Base-by-base conservation (phyloP, 805 yeast species). In the Saccharomycopsis sp. region DNA sequence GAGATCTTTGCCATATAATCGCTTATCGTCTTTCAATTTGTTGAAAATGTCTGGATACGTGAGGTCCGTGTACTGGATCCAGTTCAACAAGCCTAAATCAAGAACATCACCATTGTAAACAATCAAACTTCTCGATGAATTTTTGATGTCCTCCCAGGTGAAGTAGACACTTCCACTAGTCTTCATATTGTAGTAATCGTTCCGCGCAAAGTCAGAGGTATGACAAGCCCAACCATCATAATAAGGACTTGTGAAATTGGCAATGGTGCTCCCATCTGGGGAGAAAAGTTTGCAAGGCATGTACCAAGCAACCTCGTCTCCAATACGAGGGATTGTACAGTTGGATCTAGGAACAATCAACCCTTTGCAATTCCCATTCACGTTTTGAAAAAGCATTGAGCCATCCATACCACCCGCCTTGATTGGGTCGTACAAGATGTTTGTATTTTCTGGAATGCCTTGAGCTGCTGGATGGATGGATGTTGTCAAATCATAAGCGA, bases 161-260 rank as follows among this genome's bases (percentile, higher is more conserved):
- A 79, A 92, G 58, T 72, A 87, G 4, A 89, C 80, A 48, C 82
- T 86, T 4, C 89, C 95, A 21, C 68, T 62, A 26, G 69, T 71
- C 19, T 71, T 58, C 51, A 83, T 62, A 31, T 55, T 50, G 57
- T 81, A 83, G 56, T 73, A 89, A 1, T 81, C 69, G 2, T 70
- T 59, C 54, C 97, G 74, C 0, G 95, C 88, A 2, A 54, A 49
- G 5, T 69, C 53, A 3, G 84, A 70, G 1, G 96, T 83, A 61
- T 92, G 96, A 58, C 97, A 89, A 2, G 89, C 94, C 75, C 84
- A 87, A 6, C 96, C 96, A 35, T 68, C 62, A 57, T 87, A 88
- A 55, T 77, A 76, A 16, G 68, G 69, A 21, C 63, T 58, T 1
- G 87, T 73, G 48, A 69, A 69, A 56, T 83, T 82, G 30, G 84